Percentiles rank a stretch among this genome's conserved stretches.
These are phyloP conservation scores for Otatea glauca DNA, from an alignment of 176 grass and related monocot genomes.

Conservation along the genomic window DNA sequence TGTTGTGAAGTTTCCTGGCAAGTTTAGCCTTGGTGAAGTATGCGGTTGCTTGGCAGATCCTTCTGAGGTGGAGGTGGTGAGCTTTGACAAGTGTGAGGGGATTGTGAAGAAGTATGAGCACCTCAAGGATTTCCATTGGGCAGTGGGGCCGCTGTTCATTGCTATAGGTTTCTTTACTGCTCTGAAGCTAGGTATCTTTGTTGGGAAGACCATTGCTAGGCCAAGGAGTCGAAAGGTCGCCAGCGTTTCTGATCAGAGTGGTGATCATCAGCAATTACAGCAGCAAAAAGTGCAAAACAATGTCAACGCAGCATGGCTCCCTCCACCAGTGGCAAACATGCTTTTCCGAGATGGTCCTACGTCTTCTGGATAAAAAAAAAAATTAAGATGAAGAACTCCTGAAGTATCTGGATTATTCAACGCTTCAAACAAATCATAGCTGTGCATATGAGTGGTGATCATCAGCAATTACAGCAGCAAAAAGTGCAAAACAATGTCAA, in stretches of 20 bases:
- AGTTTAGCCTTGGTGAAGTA: slow-evolving; percentile 69
- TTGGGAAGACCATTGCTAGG: slow-evolving; percentile 57
- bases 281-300: slow-evolving; percentile 43
- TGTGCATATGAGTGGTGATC: slow-evolving; percentile 41
- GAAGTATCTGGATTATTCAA: background rate
- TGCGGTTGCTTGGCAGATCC: slow-evolving; percentile 75
- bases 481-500: slow-evolving; percentile 38
- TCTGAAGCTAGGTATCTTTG: slow-evolving; percentile 68
- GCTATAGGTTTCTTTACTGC: slow-evolving; percentile 75
- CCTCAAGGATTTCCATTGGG: slow-evolving; percentile 96
- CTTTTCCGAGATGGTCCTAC: slow-evolving; percentile 60
- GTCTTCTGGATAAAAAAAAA: slow-evolving; percentile 49
- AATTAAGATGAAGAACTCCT: background rate
- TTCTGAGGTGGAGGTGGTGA: slow-evolving; percentile 78
- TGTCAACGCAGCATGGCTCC: slow-evolving; percentile 50
- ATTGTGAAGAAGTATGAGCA: slow-evolving; percentile 91
- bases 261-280: slow-evolving; percentile 41
- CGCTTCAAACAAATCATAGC: background rate
- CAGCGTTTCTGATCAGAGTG: slow-evolving; percentile 38
- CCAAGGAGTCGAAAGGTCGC: slow-evolving; percentile 62
- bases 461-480: slow-evolving; percentile 38
- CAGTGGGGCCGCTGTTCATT: slow-evolving; percentile 76
- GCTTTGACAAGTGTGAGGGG: slow-evolving; percentile 82
- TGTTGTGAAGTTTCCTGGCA: slow-evolving; percentile 77
- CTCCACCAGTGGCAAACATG: slow-evolving; percentile 74